Percentiles rank a stretch among this genome's conserved stretches.
Evolutionary conservation across 371 early-diverging fungal species (phyloP).

Genomic region (Conidiobolus incongruus): DNA sequence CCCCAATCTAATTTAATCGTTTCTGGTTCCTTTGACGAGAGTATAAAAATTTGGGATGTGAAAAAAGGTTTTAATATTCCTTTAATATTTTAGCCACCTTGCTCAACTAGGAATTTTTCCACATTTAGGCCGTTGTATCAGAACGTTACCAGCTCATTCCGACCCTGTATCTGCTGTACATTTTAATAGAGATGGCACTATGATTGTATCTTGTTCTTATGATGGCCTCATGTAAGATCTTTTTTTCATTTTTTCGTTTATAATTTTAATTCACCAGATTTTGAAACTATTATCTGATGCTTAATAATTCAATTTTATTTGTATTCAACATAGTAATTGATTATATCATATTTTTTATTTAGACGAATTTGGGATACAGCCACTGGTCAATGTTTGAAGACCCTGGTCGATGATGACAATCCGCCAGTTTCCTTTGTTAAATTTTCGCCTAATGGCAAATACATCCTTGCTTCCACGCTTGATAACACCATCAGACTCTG

Average conservation of each 20-base stretch:
- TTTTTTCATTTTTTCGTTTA: background rate
- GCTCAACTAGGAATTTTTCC: background rate
- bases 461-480: slow-evolving; percentile 78
- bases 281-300: no score
- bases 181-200: slow-evolving; percentile 90
- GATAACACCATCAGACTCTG: slow-evolving; percentile 87
- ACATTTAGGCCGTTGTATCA: slow-evolving; percentile 52
- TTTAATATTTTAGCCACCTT: background rate
- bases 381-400: slow-evolving; percentile 89
- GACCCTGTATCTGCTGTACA: slow-evolving; percentile 91
- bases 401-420: slow-evolving; percentile 78
- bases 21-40: slow-evolving; percentile 95
- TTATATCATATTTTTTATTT: no score
- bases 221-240: slow-evolving; percentile 76
- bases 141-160: slow-evolving; percentile 80
- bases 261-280: background rate
- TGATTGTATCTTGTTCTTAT: slow-evolving; percentile 84
- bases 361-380: slow-evolving; percentile 94
- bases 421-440: slow-evolving; percentile 92
- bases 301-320: no score
- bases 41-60: slow-evolving; percentile 91
- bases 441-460: slow-evolving; percentile 96
- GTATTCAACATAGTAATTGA: no score
- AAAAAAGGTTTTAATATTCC: slow-evolving; percentile 31
- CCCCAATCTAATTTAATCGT: slow-evolving; percentile 83